Conservation (phyloP, 768 basidiomycete genomes). For the Lactifluus piperatus region DNA sequence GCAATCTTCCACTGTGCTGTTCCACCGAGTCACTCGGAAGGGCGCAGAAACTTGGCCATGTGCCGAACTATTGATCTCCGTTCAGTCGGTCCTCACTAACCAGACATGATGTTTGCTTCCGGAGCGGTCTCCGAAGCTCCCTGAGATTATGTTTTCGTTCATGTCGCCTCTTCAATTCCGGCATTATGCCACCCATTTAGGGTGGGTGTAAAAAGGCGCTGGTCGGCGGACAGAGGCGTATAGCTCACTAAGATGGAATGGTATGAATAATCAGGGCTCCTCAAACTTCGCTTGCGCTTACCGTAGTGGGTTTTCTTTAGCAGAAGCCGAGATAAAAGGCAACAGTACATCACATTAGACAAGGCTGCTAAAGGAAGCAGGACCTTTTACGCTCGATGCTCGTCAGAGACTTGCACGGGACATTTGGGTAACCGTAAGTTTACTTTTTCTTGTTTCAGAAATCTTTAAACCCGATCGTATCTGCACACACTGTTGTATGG, state of each 20-base stretch:
- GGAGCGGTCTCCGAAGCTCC: conserved; percentile 13
- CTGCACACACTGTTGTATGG: neutral
- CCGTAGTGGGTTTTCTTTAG: neutral
- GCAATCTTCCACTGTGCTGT: conserved; percentile 14
- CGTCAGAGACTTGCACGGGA: conserved; percentile 1
- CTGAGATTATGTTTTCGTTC: conserved; percentile 10
- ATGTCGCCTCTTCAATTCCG: conserved; percentile 13
- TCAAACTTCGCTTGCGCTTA: neutral
- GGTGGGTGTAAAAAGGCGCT: conserved; percentile 7
- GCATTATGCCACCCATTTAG: conserved; percentile 6
- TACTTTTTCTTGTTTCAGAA: conserved; percentile 8
- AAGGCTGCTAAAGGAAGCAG: neutral
- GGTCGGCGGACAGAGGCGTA: neutral
- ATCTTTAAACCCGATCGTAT: conserved; percentile 14
- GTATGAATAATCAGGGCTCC: neutral
- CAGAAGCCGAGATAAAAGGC: neutral
- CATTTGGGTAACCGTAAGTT: conserved; percentile 8
- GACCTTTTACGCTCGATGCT: neutral
- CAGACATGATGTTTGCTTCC: conserved; percentile 7
- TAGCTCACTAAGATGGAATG: neutral
- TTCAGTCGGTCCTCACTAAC: conserved; percentile 13
- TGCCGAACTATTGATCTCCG: conserved; percentile 19
- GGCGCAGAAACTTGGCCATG: conserved; percentile 17
- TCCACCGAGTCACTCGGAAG: conserved; percentile 14
- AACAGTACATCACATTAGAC: neutral